Evolutionary conservation across 768 basidiomycete species (phyloP), one percentile per base, ranked within the genome.

Genomic region (Tephrocybe sp.): DNA sequence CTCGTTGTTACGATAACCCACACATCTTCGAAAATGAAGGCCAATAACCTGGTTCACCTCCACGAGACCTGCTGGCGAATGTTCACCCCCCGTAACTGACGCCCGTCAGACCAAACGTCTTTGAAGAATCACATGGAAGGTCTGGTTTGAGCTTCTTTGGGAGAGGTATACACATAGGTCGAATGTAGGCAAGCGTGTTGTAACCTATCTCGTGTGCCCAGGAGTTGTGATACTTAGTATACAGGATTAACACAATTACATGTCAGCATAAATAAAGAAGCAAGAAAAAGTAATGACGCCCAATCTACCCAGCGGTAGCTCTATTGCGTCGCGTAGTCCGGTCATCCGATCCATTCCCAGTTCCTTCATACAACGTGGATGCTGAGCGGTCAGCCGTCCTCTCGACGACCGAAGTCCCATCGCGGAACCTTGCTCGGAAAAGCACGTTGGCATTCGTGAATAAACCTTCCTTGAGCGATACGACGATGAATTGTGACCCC

Each of bases 391-490:
- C 80, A 8, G 75, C 83, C 0, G 88, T 90, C 46, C 89, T 75
- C 65, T 96, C 91, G 20, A 96, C 92, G 46, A 96, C 77, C 19
- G 86, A 90, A 4, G 94, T 98, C 3, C 95, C 96, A 62, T 99
- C 94, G 26, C 92, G 78, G 76, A 98, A 98, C 47, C 89, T 81
- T 12, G 95, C 89, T 31, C 86, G 80, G 78, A 98, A 99, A 30
- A 98, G 73, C 11, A 94, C 95, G 61, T 99, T 98, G 34, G 96
- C 97, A 60, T 98, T 98, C 8, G 92, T 93, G 72, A 98, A 98
- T 39, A 98, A 75, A 5, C 96, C 96, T 62, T 98, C 97, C 69
- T 98, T 98, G 49, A 98, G 74, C 16, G 88, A 92, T 51, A 98
- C 96, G 44, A 98, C 97, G 62, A 98, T 97, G 72, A 98, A 99